phyloP scores from a whole-genome alignment of 1,284 basidiomycete species.

The Naganishia cerealis region DNA sequence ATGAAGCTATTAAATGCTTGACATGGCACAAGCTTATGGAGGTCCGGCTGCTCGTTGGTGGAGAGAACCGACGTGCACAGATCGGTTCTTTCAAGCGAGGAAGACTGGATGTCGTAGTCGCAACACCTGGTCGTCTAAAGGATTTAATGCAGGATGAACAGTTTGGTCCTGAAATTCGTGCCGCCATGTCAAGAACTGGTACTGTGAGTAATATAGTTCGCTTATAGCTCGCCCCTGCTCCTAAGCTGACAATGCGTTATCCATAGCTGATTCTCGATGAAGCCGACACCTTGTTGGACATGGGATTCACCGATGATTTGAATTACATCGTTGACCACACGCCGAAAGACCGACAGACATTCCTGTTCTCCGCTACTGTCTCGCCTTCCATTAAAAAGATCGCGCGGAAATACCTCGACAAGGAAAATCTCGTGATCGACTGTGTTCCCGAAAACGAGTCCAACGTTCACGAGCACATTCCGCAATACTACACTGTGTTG shows the following conservation, averaged over 20 bases:
- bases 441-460: constrained; percentile 61
- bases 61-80: constrained; percentile 67
- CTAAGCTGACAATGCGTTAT: not conserved
- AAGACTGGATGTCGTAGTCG: constrained; percentile 82
- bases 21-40: constrained; percentile 66
- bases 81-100: constrained; percentile 66
- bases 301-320: constrained; percentile 92
- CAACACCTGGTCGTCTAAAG: constrained; percentile 84
- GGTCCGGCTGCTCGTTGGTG: constrained; percentile 79
- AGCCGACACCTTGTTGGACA: constrained; percentile 90
- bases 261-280: constrained; percentile 83
- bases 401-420: constrained; percentile 61
- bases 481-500: constrained; percentile 79
- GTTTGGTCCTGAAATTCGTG: constrained; percentile 57
- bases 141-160: constrained; percentile 70
- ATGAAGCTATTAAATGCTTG: constrained; percentile 72
- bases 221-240: not conserved
- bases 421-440: constrained; percentile 64
- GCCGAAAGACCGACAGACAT: constrained; percentile 76
- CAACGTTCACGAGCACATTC: constrained; percentile 73
- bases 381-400: constrained; percentile 57
- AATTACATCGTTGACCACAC: constrained; percentile 66
- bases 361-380: constrained; percentile 89
- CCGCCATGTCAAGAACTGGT: constrained; percentile 57
- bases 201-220: constrained; percentile 57